Percentiles rank a stretch among this genome's conserved stretches.
Evolutionary conservation across 1,139 yeast species (phyloP).

Genomic region (Suzukiozyma palmioleophila): DNA sequence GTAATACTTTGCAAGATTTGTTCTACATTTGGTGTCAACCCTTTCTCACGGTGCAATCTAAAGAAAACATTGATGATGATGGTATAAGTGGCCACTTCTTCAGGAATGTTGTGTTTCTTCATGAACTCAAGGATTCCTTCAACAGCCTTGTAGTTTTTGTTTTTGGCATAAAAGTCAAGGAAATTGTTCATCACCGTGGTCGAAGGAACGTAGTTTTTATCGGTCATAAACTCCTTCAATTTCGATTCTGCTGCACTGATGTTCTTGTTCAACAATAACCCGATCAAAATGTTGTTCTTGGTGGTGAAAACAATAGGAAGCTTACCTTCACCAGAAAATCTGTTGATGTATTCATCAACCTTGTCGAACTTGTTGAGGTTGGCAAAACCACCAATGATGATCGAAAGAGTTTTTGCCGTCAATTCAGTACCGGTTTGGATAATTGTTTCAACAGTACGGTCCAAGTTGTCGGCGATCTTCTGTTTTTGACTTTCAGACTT

Average conservation of each 20-base stretch:
- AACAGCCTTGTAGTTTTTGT: constrained; percentile 32
- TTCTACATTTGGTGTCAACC: constrained; percentile 40
- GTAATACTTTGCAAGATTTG: constrained; percentile 42
- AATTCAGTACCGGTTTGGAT: constrained; percentile 17
- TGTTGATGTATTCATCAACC: constrained; percentile 24
- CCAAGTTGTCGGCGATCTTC: constrained; percentile 18
- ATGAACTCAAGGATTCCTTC: constrained; percentile 37
- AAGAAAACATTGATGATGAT: constrained; percentile 54
- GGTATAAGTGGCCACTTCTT: constrained; percentile 67
- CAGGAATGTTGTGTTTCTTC: constrained; percentile 39
- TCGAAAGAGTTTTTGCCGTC: constrained; percentile 26
- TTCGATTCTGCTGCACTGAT: constrained; percentile 32
- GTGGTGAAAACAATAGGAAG: constrained; percentile 26
- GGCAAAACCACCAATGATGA: constrained; percentile 33
- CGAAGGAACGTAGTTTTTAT: constrained; percentile 26
- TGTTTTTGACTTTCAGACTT: constrained; percentile 15
- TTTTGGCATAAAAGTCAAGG: constrained; percentile 27
- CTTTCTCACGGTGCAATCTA: constrained; percentile 42
- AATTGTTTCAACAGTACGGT: constrained; percentile 29
- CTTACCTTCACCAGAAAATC: constrained; percentile 16
- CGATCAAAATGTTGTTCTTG: constrained; percentile 34
- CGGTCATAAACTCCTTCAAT: constrained; percentile 24
- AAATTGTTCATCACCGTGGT: constrained; percentile 35
- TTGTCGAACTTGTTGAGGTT: constrained; percentile 31
- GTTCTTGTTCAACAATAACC: constrained; percentile 26